Base-by-base conservation (phyloP, 2,329 filamentous ascomycete genomes). In the Didymella glomerata region DNA sequence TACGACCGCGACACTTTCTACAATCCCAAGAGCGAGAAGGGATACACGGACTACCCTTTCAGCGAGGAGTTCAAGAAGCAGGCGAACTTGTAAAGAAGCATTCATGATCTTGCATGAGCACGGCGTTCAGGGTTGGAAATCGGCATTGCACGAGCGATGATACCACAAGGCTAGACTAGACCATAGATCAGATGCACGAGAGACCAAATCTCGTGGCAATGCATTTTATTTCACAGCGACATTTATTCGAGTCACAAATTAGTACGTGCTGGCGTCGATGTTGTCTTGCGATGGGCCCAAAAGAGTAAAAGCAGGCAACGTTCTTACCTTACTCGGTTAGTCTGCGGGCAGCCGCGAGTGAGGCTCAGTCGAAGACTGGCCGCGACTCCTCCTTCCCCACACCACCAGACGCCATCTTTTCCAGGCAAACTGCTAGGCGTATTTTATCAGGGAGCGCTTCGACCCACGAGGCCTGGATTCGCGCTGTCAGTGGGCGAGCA, bases 1-100 rank as follows among this genome's bases (percentile, higher is more conserved):
- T 84, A 83, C 63, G 70, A 84, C 65, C 71, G 82, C 7, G 69
- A 74, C 32, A 79, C 76, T 0, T 84, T 84, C 60, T 84, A 85
- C 59, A 62, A 60, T 1, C 57, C 68, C 1, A 72, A 71, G 63
- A 70, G 64, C n/a, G 64, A 57, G 45, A 64, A 71, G 48, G 80
- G 80, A 1, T 81, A 81, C 62, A 73, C 67, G 3, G 79, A 81
- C 62, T 80, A 81, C 47, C 57, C 64, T 1, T 70, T 67, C 28
- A 70, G 67, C 48, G 56, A 64, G 40, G 63, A 68, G 54, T 70
- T 56, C 22, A 45, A 57, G 48, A 32, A 49, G 24, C 42, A 34
- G 9, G 54, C 48, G 22, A 53, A 32, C 11, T 48, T 56, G 28
- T 60, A 54, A 41, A 28, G 9, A 14, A 14, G 13, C 11, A 22